These are phyloP conservation scores for Aspergillus panamensis DNA, from an alignment of 495 filamentous ascomycete species.

Conservation along the genomic window DNA sequence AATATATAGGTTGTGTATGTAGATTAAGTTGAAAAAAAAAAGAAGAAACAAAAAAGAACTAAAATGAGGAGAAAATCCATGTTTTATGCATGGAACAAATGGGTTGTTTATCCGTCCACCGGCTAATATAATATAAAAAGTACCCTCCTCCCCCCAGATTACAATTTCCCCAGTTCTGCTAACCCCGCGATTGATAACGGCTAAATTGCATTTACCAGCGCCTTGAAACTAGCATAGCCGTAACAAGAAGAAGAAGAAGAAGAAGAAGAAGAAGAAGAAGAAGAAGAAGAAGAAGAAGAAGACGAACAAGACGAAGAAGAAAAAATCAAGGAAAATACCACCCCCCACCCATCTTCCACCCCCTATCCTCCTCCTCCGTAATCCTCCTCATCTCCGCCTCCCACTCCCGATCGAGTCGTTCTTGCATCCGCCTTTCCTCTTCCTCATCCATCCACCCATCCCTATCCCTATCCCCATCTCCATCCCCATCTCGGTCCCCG, in stretches of 20 bases:
- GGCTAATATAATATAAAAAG: too few relatives aligned
- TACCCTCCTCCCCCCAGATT: too few relatives aligned
- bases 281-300: constrained; percentile 1
- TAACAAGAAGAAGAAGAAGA: not conserved
- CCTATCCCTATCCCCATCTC: not conserved
- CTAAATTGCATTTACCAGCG: too few relatives aligned
- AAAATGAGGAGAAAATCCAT: too few relatives aligned
- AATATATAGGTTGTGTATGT: not conserved
- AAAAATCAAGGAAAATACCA: not conserved
- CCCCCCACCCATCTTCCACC: constrained; percentile 4
- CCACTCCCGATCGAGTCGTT: constrained; percentile 30
- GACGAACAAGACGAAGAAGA: not conserved
- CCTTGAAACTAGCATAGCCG: too few relatives aligned
- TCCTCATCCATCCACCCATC: constrained; percentile 1
- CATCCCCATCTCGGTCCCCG: not conserved
- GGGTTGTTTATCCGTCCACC: too few relatives aligned
- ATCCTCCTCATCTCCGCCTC: constrained; percentile 28
- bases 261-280: not conserved
- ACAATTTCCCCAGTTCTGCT: too few relatives aligned
- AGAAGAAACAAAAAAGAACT: not conserved
- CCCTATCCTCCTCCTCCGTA: constrained; percentile 23
- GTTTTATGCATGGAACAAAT: too few relatives aligned
- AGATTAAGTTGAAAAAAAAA: not conserved
- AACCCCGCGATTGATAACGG: too few relatives aligned
- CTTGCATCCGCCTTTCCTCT: constrained; percentile 15